Base-by-base conservation (phyloP, 495 filamentous ascomycete genomes). In the Penicillium pancosmium region DNA sequence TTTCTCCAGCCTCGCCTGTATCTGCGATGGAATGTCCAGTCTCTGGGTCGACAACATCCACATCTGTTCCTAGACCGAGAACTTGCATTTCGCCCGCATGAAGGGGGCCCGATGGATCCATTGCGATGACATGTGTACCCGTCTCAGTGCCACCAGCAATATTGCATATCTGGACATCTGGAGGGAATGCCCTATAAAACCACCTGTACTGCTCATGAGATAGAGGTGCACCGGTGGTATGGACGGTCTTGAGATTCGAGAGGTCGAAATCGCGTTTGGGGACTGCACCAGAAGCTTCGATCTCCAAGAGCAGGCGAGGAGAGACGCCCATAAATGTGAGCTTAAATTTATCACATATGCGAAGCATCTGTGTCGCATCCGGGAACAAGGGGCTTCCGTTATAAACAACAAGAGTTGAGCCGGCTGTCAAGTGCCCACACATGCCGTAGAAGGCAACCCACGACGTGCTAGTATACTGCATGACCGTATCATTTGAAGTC, bases 371-470 rank as follows among this genome's bases (percentile, higher is more conserved):
- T n/a, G 15, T 44, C 16, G 41, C 41, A 19, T 44, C 41, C 16
- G 41, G 41, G 16, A 44, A 44, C 15, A 44, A 19, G 41, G 41
- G 41, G 16, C 41, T 44, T 18, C 41, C 41, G 3, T 44, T 44
- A n/a, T 44, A 44, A 9, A 44, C 41, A 18, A 44, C 41, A n/a
- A 44, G 41, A 21, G 41, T 44, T n/a, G 41, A 44, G 5, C 41
- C 41, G 16, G 41, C 41, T 10, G 41, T 44, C n/a, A 44, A 44
- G 16, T 44, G 41, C 4, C 41, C 41, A 13, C 41, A 44, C 41
- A 44, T 44, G 15, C 41, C 41, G n/a, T 44, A 44, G n/a, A 44
- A 44, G 13, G 41, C 41, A 18, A 44, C 41, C 41, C 41, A 44
- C 3, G 41, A 44, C n/a, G 41, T 44, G 16, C 41, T 44, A 18